Evolutionary conservation across 257 asterid species (phyloP), one percentile per base, ranked within the genome.

Genomic region (Echium plantagineum): DNA sequence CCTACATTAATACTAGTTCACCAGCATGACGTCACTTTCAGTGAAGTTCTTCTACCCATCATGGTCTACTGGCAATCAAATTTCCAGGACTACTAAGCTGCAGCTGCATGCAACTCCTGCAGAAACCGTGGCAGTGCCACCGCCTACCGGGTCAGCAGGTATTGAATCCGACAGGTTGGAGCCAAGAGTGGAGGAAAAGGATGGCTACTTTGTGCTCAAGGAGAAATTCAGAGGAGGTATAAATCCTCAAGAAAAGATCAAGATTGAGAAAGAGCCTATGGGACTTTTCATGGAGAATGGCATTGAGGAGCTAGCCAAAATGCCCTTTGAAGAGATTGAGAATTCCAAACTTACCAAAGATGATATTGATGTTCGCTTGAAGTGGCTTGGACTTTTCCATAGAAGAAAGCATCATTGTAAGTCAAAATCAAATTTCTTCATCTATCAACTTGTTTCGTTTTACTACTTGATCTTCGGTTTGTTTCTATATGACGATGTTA

Each of bases 311-410:
- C 83, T 88, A 9, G 70, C 95, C 0, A 79, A 80, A 35, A 77
- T 88, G 7, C 63, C 94, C 0, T 57, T 91, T 13, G 95, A 88
- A 66, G 95, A 88, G 17, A 75, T 91, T 26, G 98, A 88, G 8
- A 74, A 81, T 32, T 76, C 89, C 0, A 91, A 91, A 78, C 71
- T 76, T 15, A 75, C 73, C 7, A 91, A 88, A 58, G 98, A 91
- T 63, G 98, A 91, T 32, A 78, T 91, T 63, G 98, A 91, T 67
- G 81, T 81, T 0, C 80, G 98, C 55, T 95, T 91, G 67, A 91
- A 91, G 66, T 91, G 98, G 98, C 95, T 91, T 30, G 98, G 98
- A 31, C 89, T 91, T 31, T 91, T 91, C 73, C 98, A 91, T 63
- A 65, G 96, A 66, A 80, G 98, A 58, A 91, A 88, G 72, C 94